Evolutionary conservation across 2,329 filamentous ascomycete species (phyloP).

Genomic region (Calonectria honghensis): DNA sequence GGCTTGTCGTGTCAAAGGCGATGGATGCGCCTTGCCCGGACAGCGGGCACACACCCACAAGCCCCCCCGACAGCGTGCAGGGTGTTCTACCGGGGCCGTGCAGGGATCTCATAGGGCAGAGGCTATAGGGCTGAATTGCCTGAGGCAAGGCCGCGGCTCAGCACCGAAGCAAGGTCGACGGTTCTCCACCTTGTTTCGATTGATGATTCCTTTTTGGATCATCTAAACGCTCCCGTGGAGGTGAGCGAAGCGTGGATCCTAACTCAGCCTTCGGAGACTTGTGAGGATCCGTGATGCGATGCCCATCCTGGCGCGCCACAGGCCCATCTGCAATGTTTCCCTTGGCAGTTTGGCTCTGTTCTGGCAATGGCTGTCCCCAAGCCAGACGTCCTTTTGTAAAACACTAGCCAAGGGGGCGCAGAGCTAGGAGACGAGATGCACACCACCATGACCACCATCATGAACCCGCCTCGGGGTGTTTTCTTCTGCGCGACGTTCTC

Average conservation of each 20-base stretch:
- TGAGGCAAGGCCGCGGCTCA: conserved; percentile 23
- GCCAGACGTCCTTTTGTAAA: conserved; percentile 19
- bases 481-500: conserved; percentile 12
- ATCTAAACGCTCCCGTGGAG: neutral
- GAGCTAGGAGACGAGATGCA: conserved; percentile 23
- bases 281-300: conserved; percentile 9
- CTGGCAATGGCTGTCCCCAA: neutral
- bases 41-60: conserved; percentile 20
- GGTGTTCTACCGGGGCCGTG: conserved; percentile 26
- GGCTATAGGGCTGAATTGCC: conserved; percentile 41
- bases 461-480: conserved; percentile 9
- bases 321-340: neutral
- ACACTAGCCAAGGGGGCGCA: conserved; percentile 30
- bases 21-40: conserved; percentile 10
- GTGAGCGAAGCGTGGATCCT: conserved; percentile 24
- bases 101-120: conserved; percentile 36
- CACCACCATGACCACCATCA: conserved; percentile 16
- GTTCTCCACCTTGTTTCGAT: conserved; percentile 22
- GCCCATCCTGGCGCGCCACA: neutral
- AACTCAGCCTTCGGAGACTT: conserved; percentile 32
- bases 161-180: neutral
- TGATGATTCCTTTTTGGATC: conserved; percentile 20
- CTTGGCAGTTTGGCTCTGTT: neutral
- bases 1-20: conserved; percentile 7
- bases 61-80: conserved; percentile 12